Evolutionary conservation across 495 filamentous ascomycete species (phyloP), one percentile per base, ranked within the genome.

Genomic region (Neurospora sp.): DNA sequence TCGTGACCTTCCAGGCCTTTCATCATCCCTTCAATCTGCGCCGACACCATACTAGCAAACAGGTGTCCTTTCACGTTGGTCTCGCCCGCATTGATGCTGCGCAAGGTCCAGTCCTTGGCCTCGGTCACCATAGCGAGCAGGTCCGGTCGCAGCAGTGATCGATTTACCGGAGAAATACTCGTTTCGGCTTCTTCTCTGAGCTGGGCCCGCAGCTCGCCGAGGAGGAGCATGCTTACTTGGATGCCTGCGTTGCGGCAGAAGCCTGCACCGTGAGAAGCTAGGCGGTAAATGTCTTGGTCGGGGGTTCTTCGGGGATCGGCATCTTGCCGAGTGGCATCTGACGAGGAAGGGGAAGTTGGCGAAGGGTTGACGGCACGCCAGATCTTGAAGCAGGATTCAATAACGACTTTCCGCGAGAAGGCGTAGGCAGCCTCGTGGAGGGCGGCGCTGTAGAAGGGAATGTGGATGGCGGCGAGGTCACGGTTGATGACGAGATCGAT

Each of bases 21-120:
- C 77, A 81, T 80, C 5, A 87, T 70, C 11, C 77, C 85, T 5
- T 87, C 78, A 0, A 89, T 77, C 69, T 88, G 84, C 5, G 83
- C 84, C 5, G 73, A 39, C 0, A 89, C 70, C 6, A 87, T 72
- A 4, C 73, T 72, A 0, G 79, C 74, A 37, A 89, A 78, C 37
- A 91, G 48, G 59, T 86, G 86, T 1, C 84, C 86, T 73, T 90
- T 90, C n/a, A 86, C 80, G 74, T 89, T 90, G 0, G 85, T 88
- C 77, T 89, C 86, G 4, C 88, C 89, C 3, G 80, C 81, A 46
- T 82, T 66, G 5, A 90, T 82, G 40, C 78, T 80, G 11, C 73
- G 73, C 76, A 86, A 77, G 0, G 71, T 40, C 85, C 85, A 89
- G 5, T 70, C 70, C 46, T 82, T 83, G 0, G 84, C 82, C 37